Base-by-base conservation (phyloP, 768 basidiomycete genomes). In the Tylopilus felleus region DNA sequence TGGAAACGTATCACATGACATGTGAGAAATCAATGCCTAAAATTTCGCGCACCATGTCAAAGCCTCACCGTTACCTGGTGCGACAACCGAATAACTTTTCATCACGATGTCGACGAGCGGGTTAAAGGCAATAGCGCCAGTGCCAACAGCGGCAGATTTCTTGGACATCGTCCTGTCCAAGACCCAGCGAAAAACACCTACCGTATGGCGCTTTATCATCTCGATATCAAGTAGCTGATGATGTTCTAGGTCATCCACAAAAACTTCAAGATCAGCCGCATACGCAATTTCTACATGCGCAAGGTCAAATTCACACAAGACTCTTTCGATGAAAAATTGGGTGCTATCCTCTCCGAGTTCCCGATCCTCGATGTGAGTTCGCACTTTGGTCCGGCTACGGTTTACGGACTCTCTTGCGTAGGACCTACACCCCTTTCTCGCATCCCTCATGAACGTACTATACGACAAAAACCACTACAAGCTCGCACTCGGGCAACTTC, bases 381-480 rank as follows among this genome's bases (percentile, higher is more conserved):
- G 13, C 7, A 21, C 19, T 8, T 14, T 38, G 17, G 35, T 38
- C 39, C 25, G 45, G n/a, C 46, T 39, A 14, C n/a, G 33, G 17
- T 31, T 39, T 47, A 56, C 56, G 38, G 51, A 58, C 33, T 10
- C 49, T 21, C 36, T 51, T 48, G 52, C 39, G 4, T 65, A 84
- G 79, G 96, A 98, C 68, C 79, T 99, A 10, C 97, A 99, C 71
- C 97, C 97, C 2, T 99, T 98, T 78, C 78, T 98, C 17, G 82
- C 93, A 2, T 95, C 94, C 2, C 79, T 99, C 17, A 85, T 99
- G 82, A 99, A 99, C 73, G 97, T 99, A 16, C 82, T 99, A 39
- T 99, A 99, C 73, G 97, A 99, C 81, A 98, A 98, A 76, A 98
- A 98, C 69, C 96, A 99, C 70, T 98, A 98, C 83, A 98, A 98